A percentile compares a stretch with the other conserved stretches of the same genome.
Evolutionary conservation across 2,329 filamentous ascomycete genomes (phyloP).

Genomic region (Epichloe brachyelytri): DNA sequence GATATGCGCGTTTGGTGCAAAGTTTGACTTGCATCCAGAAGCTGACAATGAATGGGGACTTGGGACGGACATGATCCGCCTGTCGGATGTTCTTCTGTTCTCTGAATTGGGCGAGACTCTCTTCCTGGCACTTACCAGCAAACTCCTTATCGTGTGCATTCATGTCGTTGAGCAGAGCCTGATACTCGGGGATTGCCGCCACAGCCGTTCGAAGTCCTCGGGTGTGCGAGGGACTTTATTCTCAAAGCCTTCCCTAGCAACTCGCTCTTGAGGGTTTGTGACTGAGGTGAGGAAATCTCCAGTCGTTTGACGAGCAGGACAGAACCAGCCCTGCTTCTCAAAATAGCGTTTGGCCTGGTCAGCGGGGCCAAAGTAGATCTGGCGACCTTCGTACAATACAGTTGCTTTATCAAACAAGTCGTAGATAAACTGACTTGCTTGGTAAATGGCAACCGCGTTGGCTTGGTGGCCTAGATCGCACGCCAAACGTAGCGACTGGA

Average conservation of each 20-base stretch:
- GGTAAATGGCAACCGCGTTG: constrained; percentile 57
- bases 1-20: constrained; percentile 37
- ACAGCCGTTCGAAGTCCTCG: constrained; percentile 49
- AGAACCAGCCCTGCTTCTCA: constrained; percentile 54
- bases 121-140: constrained; percentile 26
- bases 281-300: constrained; percentile 59
- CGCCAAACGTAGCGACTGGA: constrained; percentile 49
- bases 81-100: constrained; percentile 37
- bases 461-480: constrained; percentile 51
- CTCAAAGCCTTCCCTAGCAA: constrained; percentile 44
- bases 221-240: constrained; percentile 50
- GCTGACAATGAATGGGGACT: constrained; percentile 46
- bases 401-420: constrained; percentile 64
- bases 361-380: constrained; percentile 64
- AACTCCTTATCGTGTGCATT: constrained; percentile 33
- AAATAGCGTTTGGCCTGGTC: constrained; percentile 50
- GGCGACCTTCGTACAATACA: constrained; percentile 62
- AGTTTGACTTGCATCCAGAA: constrained; percentile 39
- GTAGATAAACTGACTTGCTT: constrained; percentile 57
- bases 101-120: constrained; percentile 27
- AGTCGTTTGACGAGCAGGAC: constrained; percentile 52
- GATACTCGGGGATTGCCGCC: constrained; percentile 33
- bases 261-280: constrained; percentile 50
- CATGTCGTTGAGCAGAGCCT: constrained; percentile 33
- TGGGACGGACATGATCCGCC: constrained; percentile 36